A percentile compares a stretch with the other conserved stretches of the same genome.
Evolutionary conservation across 495 filamentous ascomycete species (phyloP).

Genomic region (Letharia lupina): DNA sequence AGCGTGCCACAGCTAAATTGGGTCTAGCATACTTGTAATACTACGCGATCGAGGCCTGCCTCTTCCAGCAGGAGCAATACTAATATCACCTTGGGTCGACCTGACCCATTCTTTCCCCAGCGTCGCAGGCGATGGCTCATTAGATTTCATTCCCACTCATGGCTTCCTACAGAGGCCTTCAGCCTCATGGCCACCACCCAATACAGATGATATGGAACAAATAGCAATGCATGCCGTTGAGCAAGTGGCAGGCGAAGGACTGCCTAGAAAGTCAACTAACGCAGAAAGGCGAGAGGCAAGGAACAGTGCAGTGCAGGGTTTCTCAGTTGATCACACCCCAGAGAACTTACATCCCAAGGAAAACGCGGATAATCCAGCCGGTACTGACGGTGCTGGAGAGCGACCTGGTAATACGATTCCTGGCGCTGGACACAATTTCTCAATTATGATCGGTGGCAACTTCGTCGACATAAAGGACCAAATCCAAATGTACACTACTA

Average conservation of each 20-base stretch:
- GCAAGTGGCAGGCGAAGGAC: conserved; percentile 31
- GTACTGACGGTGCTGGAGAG: conserved; percentile 17
- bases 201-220: conserved; percentile 54
- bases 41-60: conserved; percentile 74
- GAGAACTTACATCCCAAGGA: conserved; percentile 22
- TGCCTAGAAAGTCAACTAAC: conserved; percentile 27
- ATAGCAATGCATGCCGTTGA: conserved; percentile 32
- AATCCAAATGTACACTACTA: conserved; percentile 90
- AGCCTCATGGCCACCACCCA: conserved; percentile 82
- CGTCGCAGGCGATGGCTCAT: conserved; percentile 58
- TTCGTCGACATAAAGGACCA: conserved; percentile 73
- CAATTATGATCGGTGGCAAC: conserved; percentile 62
- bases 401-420: conserved; percentile 31
- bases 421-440: conserved; percentile 37
- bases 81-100: conserved; percentile 92
- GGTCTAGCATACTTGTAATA: conserved; percentile 57
- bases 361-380: conserved; percentile 20
- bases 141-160: conserved; percentile 79
- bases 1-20: conserved; percentile 21
- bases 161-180: conserved; percentile 85
- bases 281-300: conserved; percentile 24
- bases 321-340: conserved; percentile 28
- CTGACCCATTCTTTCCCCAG: conserved; percentile 92
- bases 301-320: conserved; percentile 37
- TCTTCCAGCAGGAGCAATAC: conserved; percentile 77